Evolutionary conservation across 306 rosid species (phyloP), one percentile per base, ranked within the genome.

Genomic region (Sicyos edulis): DNA sequence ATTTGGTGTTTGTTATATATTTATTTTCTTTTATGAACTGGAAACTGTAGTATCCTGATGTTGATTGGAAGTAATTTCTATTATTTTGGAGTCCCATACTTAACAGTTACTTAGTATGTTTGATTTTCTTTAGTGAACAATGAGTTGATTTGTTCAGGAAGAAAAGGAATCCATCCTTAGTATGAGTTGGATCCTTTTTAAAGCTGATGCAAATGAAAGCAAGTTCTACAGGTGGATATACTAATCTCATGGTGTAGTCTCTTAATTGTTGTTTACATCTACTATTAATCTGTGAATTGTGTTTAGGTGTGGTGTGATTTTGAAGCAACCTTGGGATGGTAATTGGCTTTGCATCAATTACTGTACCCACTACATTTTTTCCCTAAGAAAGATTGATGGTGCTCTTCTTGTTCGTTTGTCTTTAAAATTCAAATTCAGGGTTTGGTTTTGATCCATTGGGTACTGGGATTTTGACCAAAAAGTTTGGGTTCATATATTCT

Each of bases 201-300:
- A 32, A 71, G 75, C 60, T 71, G 75, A 71, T 71, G 75, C 63
- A 71, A 71, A 71, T 53, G 75, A 71, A 55, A 71, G 63, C 75
- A 52, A 52, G 51, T 53, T 22, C 64, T 71, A 32, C 62, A 52
- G 61, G 62, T 71, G 75, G 75, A 52, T 71, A n/a, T n/a, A 71
- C 75, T 71, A 52, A 55, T 55, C 61, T 42, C 47, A 52, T 54
- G 59, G 60, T 4, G 60, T 70, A 52, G 74, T 52, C 61, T 70
- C 59, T 70, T 70, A 29, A 52, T 70, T 51, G 37, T 51, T 51
- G 47, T 50, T 51, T 70, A 52, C 26, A 53, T 66, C 71, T 66
- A 17, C 68, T 10, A 16, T 63, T 26, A 37, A 37, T 37, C 42
- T 37, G 42, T 37, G 42, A 37, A 37, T 37, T 37, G 42, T 37